Conservation (phyloP, 331 rosid genomes). For the Acacia pycnantha region DNA sequence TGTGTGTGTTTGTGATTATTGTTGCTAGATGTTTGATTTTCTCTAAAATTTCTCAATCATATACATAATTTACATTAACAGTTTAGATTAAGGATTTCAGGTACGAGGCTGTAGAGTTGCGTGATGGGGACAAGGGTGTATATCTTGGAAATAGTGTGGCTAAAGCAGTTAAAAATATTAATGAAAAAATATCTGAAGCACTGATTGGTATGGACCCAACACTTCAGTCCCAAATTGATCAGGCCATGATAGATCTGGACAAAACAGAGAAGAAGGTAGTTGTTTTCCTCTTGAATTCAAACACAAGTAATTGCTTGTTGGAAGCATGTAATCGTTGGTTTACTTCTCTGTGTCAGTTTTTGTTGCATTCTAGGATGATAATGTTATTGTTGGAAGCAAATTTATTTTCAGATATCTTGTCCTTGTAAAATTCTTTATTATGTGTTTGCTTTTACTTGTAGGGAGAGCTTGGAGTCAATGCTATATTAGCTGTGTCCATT, state of each 20-base stretch:
- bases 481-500: slow-evolving; percentile 19
- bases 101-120: slow-evolving; percentile 90
- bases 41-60: neutral
- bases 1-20: neutral
- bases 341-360: neutral
- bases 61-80: neutral
- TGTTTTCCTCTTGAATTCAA: neutral
- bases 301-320: slow-evolving; percentile 12
- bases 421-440: neutral
- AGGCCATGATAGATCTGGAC: slow-evolving; percentile 89
- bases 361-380: slow-evolving; percentile 10
- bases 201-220: slow-evolving; percentile 93
- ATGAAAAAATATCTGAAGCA: slow-evolving; percentile 88
- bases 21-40: neutral
- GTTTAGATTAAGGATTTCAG: slow-evolving; percentile 39
- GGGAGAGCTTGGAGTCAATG: slow-evolving; percentile 20
- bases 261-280: slow-evolving; percentile 91
- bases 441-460: neutral
- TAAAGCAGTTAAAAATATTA: slow-evolving; percentile 82
- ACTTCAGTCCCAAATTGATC: slow-evolving; percentile 89
- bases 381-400: too few species aligned
- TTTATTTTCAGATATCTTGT: neutral
- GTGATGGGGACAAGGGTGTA: slow-evolving; percentile 86
- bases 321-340: neutral
- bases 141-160: slow-evolving; percentile 88